Evolutionary conservation across 352 stramenopile species (phyloP).

Genomic region (Pythium plurisporium): DNA sequence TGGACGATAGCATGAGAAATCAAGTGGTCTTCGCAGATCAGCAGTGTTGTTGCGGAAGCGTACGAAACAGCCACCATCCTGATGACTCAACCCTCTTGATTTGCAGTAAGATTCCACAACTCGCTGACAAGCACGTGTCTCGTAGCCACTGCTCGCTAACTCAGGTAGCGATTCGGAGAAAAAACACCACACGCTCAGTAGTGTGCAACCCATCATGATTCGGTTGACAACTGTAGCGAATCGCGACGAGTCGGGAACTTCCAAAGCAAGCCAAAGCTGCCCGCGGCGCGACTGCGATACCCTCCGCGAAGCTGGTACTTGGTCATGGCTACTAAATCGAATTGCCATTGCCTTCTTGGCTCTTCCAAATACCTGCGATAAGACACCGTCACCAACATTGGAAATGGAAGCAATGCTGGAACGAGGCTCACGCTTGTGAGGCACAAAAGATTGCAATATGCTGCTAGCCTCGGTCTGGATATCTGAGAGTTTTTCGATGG

Average conservation of each 20-base stretch:
- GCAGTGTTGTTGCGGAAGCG: slow-evolving; percentile 23
- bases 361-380: slow-evolving; percentile 45
- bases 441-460: slow-evolving; percentile 47
- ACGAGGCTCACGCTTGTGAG: slow-evolving; percentile 35
- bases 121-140: slow-evolving; percentile 35
- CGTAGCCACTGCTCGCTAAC: slow-evolving; percentile 39
- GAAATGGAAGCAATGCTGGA: not conserved
- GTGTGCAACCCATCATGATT: slow-evolving; percentile 43
- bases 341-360: slow-evolving; percentile 30
- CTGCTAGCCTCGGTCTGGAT: slow-evolving; percentile 36
- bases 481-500: slow-evolving; percentile 30
- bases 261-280: slow-evolving; percentile 49
- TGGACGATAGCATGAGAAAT: slow-evolving; percentile 36
- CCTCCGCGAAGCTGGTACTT: not conserved
- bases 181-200: slow-evolving; percentile 68
- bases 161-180: slow-evolving; percentile 70
- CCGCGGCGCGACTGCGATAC: slow-evolving; percentile 32
- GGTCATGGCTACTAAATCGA: slow-evolving; percentile 21
- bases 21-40: slow-evolving; percentile 30
- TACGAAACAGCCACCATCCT: slow-evolving; percentile 44
- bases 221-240: slow-evolving; percentile 46
- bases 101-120: slow-evolving; percentile 58
- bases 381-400: slow-evolving; percentile 21
- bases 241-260: slow-evolving; percentile 57
- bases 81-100: slow-evolving; percentile 20